Conservation (phyloP, 352 stramenopile species). For the Pythium coloratum region DNA sequence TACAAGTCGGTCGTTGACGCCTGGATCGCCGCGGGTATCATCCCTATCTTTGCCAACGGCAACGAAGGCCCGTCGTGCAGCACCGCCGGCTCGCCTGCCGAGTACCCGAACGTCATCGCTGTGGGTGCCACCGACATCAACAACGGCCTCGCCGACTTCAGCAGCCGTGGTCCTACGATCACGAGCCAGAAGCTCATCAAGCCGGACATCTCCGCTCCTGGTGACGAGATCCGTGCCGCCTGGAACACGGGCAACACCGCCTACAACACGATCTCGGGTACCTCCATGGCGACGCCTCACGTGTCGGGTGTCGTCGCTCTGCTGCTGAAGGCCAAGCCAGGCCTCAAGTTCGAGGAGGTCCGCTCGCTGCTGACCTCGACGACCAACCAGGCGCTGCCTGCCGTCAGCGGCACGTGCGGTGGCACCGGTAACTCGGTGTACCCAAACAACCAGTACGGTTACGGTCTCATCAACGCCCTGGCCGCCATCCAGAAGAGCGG, state of each 20-base stretch:
- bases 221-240: constrained; percentile 14
- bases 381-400: neutral
- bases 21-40: constrained; percentile 25
- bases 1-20: constrained; percentile 19
- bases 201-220: constrained; percentile 27
- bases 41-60: constrained; percentile 26
- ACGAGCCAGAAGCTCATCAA: constrained; percentile 15
- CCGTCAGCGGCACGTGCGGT: constrained; percentile 19
- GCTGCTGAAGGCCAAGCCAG: constrained; percentile 24
- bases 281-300: constrained; percentile 34
- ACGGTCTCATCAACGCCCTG: constrained; percentile 26
- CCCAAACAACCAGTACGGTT: constrained; percentile 33
- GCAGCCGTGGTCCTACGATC: constrained; percentile 17
- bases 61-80: constrained; percentile 17
- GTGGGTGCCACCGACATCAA: constrained; percentile 19
- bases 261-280: constrained; percentile 25
- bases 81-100: constrained; percentile 14
- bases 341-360: constrained; percentile 17
- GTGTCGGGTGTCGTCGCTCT: constrained; percentile 29
- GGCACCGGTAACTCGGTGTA: constrained; percentile 15
- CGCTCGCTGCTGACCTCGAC: neutral
- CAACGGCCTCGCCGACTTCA: constrained; percentile 14
- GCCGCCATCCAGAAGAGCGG: constrained; percentile 1
- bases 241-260: constrained; percentile 13
- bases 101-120: constrained; percentile 28